These are phyloP conservation scores for Allium sativum DNA, from an alignment of 106 monocot species.

Conservation along the genomic window DNA sequence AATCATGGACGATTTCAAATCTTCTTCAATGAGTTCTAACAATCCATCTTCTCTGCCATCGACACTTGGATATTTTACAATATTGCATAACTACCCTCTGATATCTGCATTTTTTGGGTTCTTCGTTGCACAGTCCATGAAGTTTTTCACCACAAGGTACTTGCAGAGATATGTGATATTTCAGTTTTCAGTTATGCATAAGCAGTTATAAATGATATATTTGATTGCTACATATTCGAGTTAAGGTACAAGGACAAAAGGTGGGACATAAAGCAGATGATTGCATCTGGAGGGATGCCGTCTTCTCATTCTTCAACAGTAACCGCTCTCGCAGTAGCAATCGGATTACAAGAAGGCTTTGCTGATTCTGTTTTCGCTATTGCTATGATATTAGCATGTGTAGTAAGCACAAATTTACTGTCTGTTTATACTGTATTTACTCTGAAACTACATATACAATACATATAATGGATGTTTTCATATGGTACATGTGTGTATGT, in stretches of 20 bases:
- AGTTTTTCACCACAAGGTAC: slow-evolving; percentile 25
- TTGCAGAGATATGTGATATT: background rate
- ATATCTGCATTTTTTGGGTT: slow-evolving; percentile 16
- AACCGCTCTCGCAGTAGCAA: slow-evolving; percentile 55
- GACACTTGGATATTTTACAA: background rate
- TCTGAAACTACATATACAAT: too few relatives aligned
- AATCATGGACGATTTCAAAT: background rate
- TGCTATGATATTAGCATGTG: slow-evolving; percentile 49
- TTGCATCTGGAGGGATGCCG: slow-evolving; percentile 90
- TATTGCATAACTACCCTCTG: slow-evolving; percentile 17
- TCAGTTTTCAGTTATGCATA: too few relatives aligned
- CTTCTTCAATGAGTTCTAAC: background rate
- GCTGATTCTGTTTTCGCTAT: slow-evolving; percentile 62
- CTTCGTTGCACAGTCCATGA: slow-evolving; percentile 17
- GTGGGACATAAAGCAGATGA: slow-evolving; percentile 70
- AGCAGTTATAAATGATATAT: too few relatives aligned
- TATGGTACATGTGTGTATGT: background rate
- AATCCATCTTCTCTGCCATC: background rate
- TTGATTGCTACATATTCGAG: too few relatives aligned
- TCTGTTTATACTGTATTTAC: too few relatives aligned
- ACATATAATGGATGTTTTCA: too few relatives aligned
- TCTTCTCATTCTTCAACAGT: slow-evolving; percentile 87
- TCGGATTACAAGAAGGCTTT: slow-evolving; percentile 78
- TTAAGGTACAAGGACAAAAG: slow-evolving; percentile 74
- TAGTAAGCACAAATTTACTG: slow-evolving; percentile 26